phyloP scores from a whole-genome alignment of 202 grass and related monocot genomes.

The Musa balbisiana region DNA sequence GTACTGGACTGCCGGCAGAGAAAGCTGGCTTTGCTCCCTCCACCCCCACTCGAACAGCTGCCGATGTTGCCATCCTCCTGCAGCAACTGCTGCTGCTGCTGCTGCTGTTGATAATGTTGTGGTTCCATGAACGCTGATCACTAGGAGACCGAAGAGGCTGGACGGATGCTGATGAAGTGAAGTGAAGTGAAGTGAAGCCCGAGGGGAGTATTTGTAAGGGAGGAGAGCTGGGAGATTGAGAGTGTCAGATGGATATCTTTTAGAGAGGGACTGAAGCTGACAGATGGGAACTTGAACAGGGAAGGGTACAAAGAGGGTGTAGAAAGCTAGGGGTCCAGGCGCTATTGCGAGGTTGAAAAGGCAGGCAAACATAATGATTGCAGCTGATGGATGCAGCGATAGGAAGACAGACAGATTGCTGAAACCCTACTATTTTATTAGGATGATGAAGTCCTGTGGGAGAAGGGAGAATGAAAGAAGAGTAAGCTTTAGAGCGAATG shows the following conservation, averaged over 20 bases:
- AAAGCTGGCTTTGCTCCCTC: constrained; percentile 11
- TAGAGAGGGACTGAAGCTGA: constrained; percentile 51
- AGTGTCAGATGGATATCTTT: constrained; percentile 49
- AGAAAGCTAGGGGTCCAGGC: constrained; percentile 24
- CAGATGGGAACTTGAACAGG: constrained; percentile 38
- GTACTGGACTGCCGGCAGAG: constrained; percentile 54
- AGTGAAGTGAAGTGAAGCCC: neutral
- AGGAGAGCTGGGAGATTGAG: constrained; percentile 18
- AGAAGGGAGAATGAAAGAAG: neutral
- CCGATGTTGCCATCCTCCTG: constrained; percentile 1
- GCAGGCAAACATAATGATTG: constrained; percentile 18
- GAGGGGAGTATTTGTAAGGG: neutral
- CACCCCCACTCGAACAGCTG: neutral
- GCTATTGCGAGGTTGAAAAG: constrained; percentile 1
- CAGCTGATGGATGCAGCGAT: constrained; percentile 12
- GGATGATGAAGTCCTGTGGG: too few relatives aligned
- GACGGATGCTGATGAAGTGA: neutral
- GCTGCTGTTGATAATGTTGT: constrained; percentile 1
- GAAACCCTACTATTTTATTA: too few relatives aligned
- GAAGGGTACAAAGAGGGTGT: constrained; percentile 28
- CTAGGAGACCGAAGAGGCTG: neutral
- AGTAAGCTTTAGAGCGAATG: neutral
- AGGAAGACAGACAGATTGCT: neutral
- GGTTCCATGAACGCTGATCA: constrained; percentile 8
- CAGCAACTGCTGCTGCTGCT: constrained; percentile 3